Conservation (phyloP, 345 rosid genomes). For the Trapa bicornis region DNA sequence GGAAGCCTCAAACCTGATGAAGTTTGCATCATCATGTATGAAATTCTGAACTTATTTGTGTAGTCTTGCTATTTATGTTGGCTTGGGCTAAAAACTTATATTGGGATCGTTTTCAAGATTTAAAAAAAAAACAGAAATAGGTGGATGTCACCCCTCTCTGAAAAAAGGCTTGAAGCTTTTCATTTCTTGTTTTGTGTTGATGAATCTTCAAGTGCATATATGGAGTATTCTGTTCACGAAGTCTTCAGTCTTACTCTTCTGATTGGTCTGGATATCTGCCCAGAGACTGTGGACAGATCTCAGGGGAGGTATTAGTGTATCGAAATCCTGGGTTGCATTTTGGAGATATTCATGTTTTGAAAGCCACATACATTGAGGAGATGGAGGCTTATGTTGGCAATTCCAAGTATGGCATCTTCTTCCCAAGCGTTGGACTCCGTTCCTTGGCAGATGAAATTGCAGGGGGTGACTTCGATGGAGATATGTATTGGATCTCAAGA, state of each 20-base stretch:
- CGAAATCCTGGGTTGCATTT: conserved; percentile 75
- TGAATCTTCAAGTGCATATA: not conserved
- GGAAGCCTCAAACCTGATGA: conserved; percentile 44
- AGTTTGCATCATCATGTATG: conserved; percentile 80
- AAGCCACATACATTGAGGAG: conserved; percentile 46
- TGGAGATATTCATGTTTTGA: conserved; percentile 66
- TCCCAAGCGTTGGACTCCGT: conserved; percentile 49
- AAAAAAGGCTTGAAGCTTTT: not conserved
- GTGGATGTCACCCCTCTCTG: not conserved
- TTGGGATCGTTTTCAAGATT: not conserved
- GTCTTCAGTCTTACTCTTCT: not conserved
- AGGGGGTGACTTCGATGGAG: conserved; percentile 75
- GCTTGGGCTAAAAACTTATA: not conserved
- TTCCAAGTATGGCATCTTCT: conserved; percentile 69
- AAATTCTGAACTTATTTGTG: not conserved
- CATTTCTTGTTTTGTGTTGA: not conserved
- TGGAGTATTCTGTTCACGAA: not conserved
- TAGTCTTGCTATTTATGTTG: not conserved
- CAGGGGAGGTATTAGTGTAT: conserved; percentile 69
- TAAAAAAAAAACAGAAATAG: not conserved
- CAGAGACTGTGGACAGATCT: conserved; percentile 60
- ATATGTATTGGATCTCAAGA: conserved; percentile 58
- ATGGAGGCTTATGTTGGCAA: conserved; percentile 47
- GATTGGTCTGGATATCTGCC: conserved; percentile 3
- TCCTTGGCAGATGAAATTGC: conserved; percentile 79